Percentiles rank a stretch among this genome's conserved stretches.
phyloP scores from a whole-genome alignment of 1,139 yeast genomes.

The Pichiaceae sp. region DNA sequence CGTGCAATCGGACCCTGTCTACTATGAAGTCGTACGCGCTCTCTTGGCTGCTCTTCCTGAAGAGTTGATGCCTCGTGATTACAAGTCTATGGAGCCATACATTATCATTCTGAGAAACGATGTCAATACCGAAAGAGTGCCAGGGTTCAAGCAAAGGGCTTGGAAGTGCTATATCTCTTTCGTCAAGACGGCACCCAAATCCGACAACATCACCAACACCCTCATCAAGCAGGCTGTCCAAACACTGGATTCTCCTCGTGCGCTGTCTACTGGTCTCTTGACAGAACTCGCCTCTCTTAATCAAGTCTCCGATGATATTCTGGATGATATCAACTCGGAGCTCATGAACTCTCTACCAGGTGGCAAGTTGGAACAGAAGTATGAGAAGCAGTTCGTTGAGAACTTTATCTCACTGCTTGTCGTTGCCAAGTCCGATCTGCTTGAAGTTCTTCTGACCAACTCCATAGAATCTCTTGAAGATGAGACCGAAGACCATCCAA shows the following conservation, averaged over 20 bases:
- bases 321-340: conserved; percentile 15
- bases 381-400: conserved; percentile 11
- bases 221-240: conserved; percentile 8
- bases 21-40: conserved; percentile 28
- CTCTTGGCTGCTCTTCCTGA: conserved; percentile 20
- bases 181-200: conserved; percentile 1
- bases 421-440: conserved; percentile 8
- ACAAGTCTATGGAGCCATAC: conserved; percentile 16
- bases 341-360: conserved; percentile 17
- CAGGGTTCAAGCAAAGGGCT: conserved; percentile 14
- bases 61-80: conserved; percentile 10
- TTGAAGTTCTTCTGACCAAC: conserved; percentile 12
- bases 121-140: conserved; percentile 18
- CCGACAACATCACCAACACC: conserved; percentile 6
- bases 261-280: conserved; percentile 6
- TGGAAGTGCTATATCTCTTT: conserved; percentile 19
- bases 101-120: conserved; percentile 21
- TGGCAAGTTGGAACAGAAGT: conserved; percentile 4
- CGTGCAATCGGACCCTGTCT: conserved; percentile 42
- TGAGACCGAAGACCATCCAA: conserved; percentile 19
- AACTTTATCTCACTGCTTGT: conserved; percentile 16
- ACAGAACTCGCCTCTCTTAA: conserved; percentile 7
- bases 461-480: conserved; percentile 20
- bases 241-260: conserved; percentile 14
- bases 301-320: conserved; percentile 10